Evolutionary conservation across 2,329 filamentous ascomycete species (phyloP), one percentile per base, ranked within the genome.

Genomic region (Hypoxylon sp.): DNA sequence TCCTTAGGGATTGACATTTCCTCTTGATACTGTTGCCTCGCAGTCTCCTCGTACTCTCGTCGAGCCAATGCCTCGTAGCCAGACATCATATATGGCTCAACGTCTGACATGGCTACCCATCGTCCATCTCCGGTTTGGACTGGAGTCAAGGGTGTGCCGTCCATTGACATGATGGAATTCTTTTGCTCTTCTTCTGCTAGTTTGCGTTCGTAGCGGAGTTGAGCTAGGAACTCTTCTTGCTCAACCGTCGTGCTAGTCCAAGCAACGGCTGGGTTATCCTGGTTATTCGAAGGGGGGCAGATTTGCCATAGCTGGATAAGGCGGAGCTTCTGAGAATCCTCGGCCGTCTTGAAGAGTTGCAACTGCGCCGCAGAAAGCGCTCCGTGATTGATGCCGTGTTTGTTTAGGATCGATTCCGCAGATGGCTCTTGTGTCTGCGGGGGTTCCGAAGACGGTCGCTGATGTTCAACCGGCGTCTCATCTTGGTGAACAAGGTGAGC

Each of bases 261-360:
- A 2, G 86, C 84, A 8, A 89, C 77, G 8, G 84, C 81, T 2
- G 85, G 82, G 71, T 88, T 87, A 60, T 87, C 85, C 54, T 82
- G 83, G 65, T 79, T 82, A 69, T 86, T 88, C 46, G 84, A 86
- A 0, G 92, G 92, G 22, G 92, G 92, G 64, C 89, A 93, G 72
- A 95, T 93, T 66, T 89, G 90, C 94, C 94, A 97, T 14, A 97
- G 88, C 78, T 97, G 91, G 42, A 97, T 85, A 14, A 97, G 85
- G 22, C 93, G 89, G 64, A 90, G 82, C 75, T 91, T 89, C 79
- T 97, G 93, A 48, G 90, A 85, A 25, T 87, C 83, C 64, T 92
- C 90, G 58, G 93, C 93, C 69, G 90, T 89, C 72, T 88, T 88
- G 84, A 97, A 97, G 44, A 97, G 88, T 66, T 92, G 87, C 57